phyloP scores from a whole-genome alignment of 2,329 filamentous ascomycete species.

The Hypoxylon sp. region DNA sequence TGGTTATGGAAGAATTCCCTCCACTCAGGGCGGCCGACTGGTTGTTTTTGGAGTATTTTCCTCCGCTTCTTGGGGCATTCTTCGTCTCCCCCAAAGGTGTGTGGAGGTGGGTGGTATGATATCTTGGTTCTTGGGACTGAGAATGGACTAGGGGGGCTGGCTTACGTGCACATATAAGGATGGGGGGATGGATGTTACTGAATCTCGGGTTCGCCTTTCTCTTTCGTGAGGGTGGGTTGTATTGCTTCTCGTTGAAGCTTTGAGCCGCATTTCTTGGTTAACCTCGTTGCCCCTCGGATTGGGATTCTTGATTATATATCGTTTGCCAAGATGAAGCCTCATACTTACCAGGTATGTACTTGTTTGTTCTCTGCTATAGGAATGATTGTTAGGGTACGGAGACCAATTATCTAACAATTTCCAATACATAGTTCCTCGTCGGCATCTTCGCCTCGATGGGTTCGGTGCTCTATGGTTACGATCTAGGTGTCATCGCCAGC shows the following conservation, averaged over 20 bases:
- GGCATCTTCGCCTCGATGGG: slow-evolving; percentile 64
- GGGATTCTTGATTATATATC: too few relatives aligned
- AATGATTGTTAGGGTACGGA: too few relatives aligned
- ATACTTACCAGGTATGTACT: slow-evolving; percentile 43
- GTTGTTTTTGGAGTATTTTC: slow-evolving; percentile 14
- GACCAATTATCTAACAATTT: background rate
- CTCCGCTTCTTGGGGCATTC: too few relatives aligned
- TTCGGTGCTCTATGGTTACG: slow-evolving; percentile 64
- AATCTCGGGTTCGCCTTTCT: slow-evolving; percentile 14
- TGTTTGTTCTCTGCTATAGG: background rate
- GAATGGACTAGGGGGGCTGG: too few relatives aligned
- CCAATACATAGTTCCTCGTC: slow-evolving; percentile 55
- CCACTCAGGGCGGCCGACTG: too few relatives aligned
- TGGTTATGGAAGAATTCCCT: too few relatives aligned
- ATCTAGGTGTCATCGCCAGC: slow-evolving; percentile 62
- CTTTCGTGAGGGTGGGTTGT: background rate
- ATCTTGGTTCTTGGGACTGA: too few relatives aligned
- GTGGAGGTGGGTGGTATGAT: too few relatives aligned
- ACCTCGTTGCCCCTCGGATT: too few relatives aligned
- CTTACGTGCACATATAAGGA: too few relatives aligned
- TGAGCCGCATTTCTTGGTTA: too few relatives aligned
- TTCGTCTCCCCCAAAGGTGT: too few relatives aligned
- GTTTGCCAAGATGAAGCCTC: slow-evolving; percentile 43
- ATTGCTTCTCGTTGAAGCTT: background rate
- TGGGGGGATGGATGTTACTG: slow-evolving; percentile 7